Evolutionary conservation across 805 yeast species (phyloP).

Genomic region (Ogataea thermomethanolica): DNA sequence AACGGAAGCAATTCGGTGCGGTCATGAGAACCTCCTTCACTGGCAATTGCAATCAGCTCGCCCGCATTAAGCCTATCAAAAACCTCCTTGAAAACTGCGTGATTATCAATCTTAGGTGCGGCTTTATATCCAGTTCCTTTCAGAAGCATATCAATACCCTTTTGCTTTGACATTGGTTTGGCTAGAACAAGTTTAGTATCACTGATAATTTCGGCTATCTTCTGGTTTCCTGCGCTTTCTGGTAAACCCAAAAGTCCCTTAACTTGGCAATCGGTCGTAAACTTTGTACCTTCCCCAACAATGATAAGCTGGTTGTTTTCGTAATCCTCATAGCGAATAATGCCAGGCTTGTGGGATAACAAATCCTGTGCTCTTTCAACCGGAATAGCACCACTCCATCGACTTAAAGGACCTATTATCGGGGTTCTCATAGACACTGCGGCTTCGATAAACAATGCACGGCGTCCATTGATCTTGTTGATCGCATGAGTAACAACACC

Average conservation of each 20-base stretch:
- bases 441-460: conserved; percentile 82
- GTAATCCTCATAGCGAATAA: conserved; percentile 45
- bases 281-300: conserved; percentile 63
- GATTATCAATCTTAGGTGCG: conserved; percentile 83
- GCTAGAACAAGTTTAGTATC: conserved; percentile 68
- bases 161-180: conserved; percentile 61
- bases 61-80: conserved; percentile 72
- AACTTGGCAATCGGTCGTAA: conserved; percentile 56
- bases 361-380: conserved; percentile 90
- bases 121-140: conserved; percentile 57
- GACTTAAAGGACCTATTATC: conserved; percentile 74
- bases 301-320: conserved; percentile 50
- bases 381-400: conserved; percentile 78
- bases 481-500: conserved; percentile 75
- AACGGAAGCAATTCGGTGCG: conserved; percentile 85
- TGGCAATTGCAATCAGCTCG: conserved; percentile 85
- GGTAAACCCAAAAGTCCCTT: conserved; percentile 80
- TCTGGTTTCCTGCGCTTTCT: conserved; percentile 68
- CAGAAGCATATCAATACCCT: conserved; percentile 42
- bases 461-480: conserved; percentile 57
- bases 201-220: conserved; percentile 61
- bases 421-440: conserved; percentile 64
- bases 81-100: conserved; percentile 72
- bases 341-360: conserved; percentile 60
- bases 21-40: conserved; percentile 99